phyloP scores from a whole-genome alignment of 768 basidiomycete species.

The Suillus subalutaceus region DNA sequence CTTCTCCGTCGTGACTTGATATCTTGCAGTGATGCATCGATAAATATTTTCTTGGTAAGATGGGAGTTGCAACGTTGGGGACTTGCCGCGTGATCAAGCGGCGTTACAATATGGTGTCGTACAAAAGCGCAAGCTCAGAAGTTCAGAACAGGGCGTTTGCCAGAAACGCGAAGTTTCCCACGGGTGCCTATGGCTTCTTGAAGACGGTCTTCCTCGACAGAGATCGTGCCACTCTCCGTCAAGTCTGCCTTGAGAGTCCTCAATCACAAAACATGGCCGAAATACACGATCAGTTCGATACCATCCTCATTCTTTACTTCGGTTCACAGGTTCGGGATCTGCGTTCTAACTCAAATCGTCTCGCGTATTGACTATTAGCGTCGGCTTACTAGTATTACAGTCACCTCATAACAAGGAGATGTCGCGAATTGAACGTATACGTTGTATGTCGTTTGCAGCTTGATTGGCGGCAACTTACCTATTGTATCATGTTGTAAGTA shows the following conservation, averaged over 20 bases:
- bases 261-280: conserved; percentile 58
- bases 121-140: too few species aligned
- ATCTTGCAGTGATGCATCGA: too few species aligned
- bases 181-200: too few species aligned
- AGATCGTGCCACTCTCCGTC: neutral
- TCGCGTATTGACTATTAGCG: conserved; percentile 1
- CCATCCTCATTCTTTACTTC: conserved; percentile 95
- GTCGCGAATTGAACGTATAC: conserved; percentile 95
- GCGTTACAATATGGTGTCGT: too few species aligned
- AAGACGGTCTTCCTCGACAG: neutral
- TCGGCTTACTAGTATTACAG: conserved; percentile 66
- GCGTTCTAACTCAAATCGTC: neutral
- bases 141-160: too few species aligned
- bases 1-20: too few species aligned
- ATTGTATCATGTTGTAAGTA: conserved; percentile 56
- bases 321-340: conserved; percentile 69
- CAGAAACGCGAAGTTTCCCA: too few species aligned
- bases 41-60: too few species aligned
- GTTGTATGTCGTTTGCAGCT: conserved; percentile 57
- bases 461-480: conserved; percentile 51
- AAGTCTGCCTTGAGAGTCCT: neutral
- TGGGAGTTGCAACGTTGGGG: too few species aligned
- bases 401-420: conserved; percentile 95
- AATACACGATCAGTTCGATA: conserved; percentile 95
- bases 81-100: too few species aligned